Percentiles rank a stretch among this genome's conserved stretches.
phyloP scores from a whole-genome alignment of 495 filamentous ascomycete genomes.

The Penicillium bovifimosum region DNA sequence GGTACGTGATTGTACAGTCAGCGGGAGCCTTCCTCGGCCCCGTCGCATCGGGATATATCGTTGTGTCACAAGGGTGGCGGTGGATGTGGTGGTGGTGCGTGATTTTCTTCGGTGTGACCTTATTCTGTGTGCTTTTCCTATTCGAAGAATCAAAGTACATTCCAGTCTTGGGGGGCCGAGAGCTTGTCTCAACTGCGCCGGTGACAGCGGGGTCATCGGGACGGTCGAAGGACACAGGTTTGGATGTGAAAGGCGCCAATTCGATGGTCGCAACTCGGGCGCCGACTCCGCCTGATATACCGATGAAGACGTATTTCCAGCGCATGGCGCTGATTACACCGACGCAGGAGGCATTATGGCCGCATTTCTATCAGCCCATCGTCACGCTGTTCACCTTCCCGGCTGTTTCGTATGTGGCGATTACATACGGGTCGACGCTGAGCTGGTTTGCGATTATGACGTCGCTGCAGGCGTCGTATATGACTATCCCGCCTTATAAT shows the following conservation, averaged over 20 bases:
- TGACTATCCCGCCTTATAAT: slow-evolving; percentile 34
- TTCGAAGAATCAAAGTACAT: slow-evolving; percentile 42
- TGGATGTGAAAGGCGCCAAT: background rate
- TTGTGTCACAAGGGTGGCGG: slow-evolving; percentile 41
- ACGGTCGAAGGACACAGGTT: background rate
- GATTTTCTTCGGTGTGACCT: slow-evolving; percentile 38
- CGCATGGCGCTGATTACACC: slow-evolving; percentile 24
- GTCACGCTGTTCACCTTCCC: slow-evolving; percentile 23
- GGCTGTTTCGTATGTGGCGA: slow-evolving; percentile 32
- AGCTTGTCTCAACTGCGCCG: background rate
- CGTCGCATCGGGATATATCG: slow-evolving; percentile 42
- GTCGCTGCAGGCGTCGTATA: slow-evolving; percentile 26
- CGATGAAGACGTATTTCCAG: slow-evolving; percentile 20
- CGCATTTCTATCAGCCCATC: slow-evolving; percentile 24
- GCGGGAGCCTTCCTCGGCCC: slow-evolving; percentile 35
- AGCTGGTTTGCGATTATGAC: slow-evolving; percentile 31
- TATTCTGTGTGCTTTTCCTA: slow-evolving; percentile 34
- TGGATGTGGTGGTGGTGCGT: slow-evolving; percentile 51
- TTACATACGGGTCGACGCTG: slow-evolving; percentile 32
- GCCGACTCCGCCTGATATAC: slow-evolving; percentile 4
- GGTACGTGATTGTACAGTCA: slow-evolving; percentile 31
- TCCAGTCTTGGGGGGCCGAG: slow-evolving; percentile 9
- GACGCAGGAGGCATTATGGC: slow-evolving; percentile 20
- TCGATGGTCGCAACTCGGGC: background rate
- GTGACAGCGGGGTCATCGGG: background rate